These are phyloP conservation scores for Zalaria sp. DNA, from an alignment of 2,329 filamentous ascomycete genomes.

Conservation along the genomic window DNA sequence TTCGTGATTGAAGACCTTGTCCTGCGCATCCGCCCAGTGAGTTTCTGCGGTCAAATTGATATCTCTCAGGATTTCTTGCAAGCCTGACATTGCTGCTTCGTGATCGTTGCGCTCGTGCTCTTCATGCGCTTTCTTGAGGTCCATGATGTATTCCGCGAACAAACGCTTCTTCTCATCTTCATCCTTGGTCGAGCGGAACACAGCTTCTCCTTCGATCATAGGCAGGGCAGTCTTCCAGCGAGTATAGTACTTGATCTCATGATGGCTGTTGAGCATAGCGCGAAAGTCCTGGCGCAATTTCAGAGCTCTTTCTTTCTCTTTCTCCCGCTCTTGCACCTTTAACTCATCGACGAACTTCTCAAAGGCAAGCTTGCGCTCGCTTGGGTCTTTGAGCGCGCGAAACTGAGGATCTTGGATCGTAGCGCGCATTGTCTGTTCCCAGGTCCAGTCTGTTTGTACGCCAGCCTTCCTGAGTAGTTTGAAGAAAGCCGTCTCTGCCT, in stretches of 20 bases:
- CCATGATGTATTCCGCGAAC: conserved; percentile 83
- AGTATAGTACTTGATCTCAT: conserved; percentile 93
- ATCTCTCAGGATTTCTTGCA: conserved; percentile 62
- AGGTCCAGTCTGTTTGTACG: conserved; percentile 83
- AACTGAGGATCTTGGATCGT: conserved; percentile 88
- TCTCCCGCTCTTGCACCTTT: conserved; percentile 83
- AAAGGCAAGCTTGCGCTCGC: conserved; percentile 78
- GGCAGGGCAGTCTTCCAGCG: conserved; percentile 92
- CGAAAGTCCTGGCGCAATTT: conserved; percentile 91
- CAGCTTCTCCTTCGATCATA: conserved; percentile 88
- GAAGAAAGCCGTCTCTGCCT: conserved; percentile 84
- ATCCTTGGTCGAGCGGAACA: conserved; percentile 80
- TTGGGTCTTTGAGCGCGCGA: conserved; percentile 82
- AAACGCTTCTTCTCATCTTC: conserved; percentile 79
- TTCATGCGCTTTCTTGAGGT: conserved; percentile 66
- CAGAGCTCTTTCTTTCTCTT: conserved; percentile 79
- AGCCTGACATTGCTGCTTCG: conserved; percentile 71
- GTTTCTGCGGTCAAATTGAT: conserved; percentile 86
- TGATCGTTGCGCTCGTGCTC: conserved; percentile 60
- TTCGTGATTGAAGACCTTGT: conserved; percentile 62
- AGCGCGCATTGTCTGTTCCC: conserved; percentile 76
- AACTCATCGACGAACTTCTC: conserved; percentile 90
- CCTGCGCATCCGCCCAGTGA: conserved; percentile 82
- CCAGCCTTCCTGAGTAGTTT: conserved; percentile 77
- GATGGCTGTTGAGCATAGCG: conserved; percentile 89